phyloP scores from a whole-genome alignment of 805 yeast species.

The Candida peoriensis region DNA sequence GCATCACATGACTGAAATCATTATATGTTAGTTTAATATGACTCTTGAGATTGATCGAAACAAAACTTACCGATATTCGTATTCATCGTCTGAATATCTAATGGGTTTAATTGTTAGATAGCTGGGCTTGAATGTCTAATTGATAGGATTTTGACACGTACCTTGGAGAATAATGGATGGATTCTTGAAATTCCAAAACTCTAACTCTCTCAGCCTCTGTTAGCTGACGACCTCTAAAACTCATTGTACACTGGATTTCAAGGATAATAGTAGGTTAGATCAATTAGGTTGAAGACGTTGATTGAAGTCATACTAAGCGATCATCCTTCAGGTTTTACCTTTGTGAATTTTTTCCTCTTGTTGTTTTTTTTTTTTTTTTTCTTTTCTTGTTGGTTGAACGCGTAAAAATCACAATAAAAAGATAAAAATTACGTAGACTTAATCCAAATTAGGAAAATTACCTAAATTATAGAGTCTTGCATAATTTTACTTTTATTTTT shows the following conservation, averaged over 20 bases:
- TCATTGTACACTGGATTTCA: conserved; percentile 16
- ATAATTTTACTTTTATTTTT: too few species aligned
- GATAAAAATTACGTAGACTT: too few species aligned
- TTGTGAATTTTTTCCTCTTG: not conserved
- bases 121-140: too few species aligned
- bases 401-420: too few species aligned
- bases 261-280: too few species aligned
- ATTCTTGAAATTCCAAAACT: conserved; percentile 85
- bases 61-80: conserved; percentile 59
- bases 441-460: too few species aligned
- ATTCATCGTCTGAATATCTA: conserved; percentile 84
- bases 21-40: conserved; percentile 3
- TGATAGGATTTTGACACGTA: too few species aligned
- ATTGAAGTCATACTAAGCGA: too few species aligned
- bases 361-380: not conserved
- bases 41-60: too few species aligned
- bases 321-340: not conserved
- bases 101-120: too few species aligned
- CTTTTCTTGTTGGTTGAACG: not conserved
- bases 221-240: conserved; percentile 59
- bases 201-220: conserved; percentile 81
- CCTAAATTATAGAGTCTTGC: too few species aligned
- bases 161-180: conserved; percentile 89
- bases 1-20: conserved; percentile 79
- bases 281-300: too few species aligned